phyloP scores from a whole-genome alignment of 768 basidiomycete species.

The Tricholoma bakamatsutake region DNA sequence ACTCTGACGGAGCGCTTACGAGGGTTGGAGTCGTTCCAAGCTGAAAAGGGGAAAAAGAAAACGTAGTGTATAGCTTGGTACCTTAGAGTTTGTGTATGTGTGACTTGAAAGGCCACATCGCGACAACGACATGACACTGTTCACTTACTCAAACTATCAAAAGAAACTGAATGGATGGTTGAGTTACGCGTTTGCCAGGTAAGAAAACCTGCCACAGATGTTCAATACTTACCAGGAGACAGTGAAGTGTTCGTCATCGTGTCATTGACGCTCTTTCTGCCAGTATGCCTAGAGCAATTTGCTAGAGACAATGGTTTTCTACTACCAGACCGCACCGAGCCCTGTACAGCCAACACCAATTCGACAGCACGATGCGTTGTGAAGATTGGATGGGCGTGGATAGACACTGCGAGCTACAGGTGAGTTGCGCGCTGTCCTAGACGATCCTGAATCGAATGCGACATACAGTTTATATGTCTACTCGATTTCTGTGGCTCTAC shows the following conservation, averaged over 20 bases:
- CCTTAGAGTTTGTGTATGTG: no score
- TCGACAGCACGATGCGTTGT: slow-evolving; percentile 63
- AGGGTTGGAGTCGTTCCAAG: slow-evolving; percentile 68
- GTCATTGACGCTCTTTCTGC: slow-evolving; percentile 74
- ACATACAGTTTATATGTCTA: slow-evolving; percentile 71
- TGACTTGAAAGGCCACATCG: no score
- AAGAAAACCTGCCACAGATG: not conserved
- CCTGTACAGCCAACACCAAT: slow-evolving; percentile 39
- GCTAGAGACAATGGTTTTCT: slow-evolving; percentile 84
- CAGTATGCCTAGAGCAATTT: slow-evolving; percentile 83
- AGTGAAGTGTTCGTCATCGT: slow-evolving; percentile 82
- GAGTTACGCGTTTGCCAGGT: slow-evolving; percentile 84
- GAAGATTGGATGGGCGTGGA: slow-evolving; percentile 76
- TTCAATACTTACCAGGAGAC: not conserved
- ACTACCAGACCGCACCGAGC: slow-evolving; percentile 58
- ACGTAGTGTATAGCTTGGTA: slow-evolving; percentile 8
- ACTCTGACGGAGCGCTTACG: slow-evolving; percentile 86
- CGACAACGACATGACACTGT: slow-evolving; percentile 6
- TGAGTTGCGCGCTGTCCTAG: slow-evolving; percentile 21
- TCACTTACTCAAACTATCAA: slow-evolving; percentile 21
- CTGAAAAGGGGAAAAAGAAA: slow-evolving; percentile 37
- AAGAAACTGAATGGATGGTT: slow-evolving; percentile 68
- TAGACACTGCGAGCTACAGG: slow-evolving; percentile 93
- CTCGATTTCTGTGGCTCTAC: slow-evolving; percentile 82
- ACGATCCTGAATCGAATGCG: no score